Conservation (phyloP, 2,329 filamentous ascomycete species). For the Trichoderma atrobrunneum region DNA sequence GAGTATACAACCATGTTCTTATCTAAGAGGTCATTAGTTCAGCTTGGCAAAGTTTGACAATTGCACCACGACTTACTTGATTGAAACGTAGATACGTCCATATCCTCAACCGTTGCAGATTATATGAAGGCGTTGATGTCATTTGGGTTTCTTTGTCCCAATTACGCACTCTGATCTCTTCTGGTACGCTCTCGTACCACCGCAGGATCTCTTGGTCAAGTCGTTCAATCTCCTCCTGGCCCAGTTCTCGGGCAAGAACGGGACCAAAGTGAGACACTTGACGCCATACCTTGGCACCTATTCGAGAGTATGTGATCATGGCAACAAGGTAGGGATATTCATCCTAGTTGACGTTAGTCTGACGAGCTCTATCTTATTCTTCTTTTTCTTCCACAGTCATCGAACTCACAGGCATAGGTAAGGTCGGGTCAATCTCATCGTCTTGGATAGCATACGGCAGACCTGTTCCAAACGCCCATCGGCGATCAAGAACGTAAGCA, state of each 20-base stretch:
- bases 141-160: conserved; percentile 53
- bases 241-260: conserved; percentile 59
- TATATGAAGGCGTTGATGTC: conserved; percentile 59
- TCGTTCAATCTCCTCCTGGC: conserved; percentile 71
- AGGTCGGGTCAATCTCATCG: conserved; percentile 74
- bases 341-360: conserved; percentile 34
- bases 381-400: too few species aligned
- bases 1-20: conserved; percentile 83
- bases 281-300: conserved; percentile 84
- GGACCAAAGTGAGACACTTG: conserved; percentile 69
- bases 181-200: conserved; percentile 79
- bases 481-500: conserved; percentile 77
- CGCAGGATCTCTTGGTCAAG: conserved; percentile 80
- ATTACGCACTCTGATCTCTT: conserved; percentile 56
- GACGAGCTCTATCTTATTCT: not conserved
- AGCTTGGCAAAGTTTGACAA: not conserved
- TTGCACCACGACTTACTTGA: conserved; percentile 48
- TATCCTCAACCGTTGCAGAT: conserved; percentile 71
- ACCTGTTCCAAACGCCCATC: conserved; percentile 88
- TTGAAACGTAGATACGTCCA: conserved; percentile 84
- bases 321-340: conserved; percentile 69
- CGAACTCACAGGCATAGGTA: conserved; percentile 73
- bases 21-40: conserved; percentile 44
- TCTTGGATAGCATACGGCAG: conserved; percentile 84
- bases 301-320: conserved; percentile 81